Conservation (phyloP, 495 filamentous ascomycete genomes). For the Podospora conica region DNA sequence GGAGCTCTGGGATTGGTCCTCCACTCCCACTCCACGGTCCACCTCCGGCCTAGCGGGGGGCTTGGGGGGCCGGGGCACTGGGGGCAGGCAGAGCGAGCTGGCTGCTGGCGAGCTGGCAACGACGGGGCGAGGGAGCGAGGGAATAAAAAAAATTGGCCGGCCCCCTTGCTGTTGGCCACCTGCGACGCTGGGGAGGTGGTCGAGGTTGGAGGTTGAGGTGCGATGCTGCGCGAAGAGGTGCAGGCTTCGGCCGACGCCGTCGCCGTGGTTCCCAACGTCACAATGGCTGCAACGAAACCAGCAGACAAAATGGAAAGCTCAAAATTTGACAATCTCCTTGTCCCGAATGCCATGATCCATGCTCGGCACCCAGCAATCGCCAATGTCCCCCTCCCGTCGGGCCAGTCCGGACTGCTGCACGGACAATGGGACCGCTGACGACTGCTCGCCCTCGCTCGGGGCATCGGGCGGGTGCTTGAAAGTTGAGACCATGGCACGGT, state of each 20-base stretch:
- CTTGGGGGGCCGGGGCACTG: background rate
- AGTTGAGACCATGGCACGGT: background rate
- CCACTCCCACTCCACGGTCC: background rate
- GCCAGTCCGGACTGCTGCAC: conserved; percentile 12
- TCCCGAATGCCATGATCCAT: background rate
- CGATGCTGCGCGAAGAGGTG: background rate
- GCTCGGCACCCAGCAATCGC: background rate
- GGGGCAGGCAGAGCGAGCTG: background rate
- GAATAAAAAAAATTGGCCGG: conserved; percentile 19
- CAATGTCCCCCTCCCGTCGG: background rate
- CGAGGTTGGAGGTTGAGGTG: background rate
- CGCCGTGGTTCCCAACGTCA: background rate
- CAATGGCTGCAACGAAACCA: background rate
- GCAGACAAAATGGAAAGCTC: background rate
- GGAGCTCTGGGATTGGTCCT: conserved; percentile 12
- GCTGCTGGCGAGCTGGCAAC: too few species aligned
- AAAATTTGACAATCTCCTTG: background rate
- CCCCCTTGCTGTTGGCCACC: background rate
- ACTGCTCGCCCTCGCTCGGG: background rate
- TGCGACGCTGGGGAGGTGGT: background rate
- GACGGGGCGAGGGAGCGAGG: conserved; percentile 8
- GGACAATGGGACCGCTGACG: conserved; percentile 2
- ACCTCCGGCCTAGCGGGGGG: background rate
- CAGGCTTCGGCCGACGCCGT: background rate
- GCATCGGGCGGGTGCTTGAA: background rate